Conservation (phyloP, 2,329 filamentous ascomycete species). For the Lecanoromycetidae sp. region DNA sequence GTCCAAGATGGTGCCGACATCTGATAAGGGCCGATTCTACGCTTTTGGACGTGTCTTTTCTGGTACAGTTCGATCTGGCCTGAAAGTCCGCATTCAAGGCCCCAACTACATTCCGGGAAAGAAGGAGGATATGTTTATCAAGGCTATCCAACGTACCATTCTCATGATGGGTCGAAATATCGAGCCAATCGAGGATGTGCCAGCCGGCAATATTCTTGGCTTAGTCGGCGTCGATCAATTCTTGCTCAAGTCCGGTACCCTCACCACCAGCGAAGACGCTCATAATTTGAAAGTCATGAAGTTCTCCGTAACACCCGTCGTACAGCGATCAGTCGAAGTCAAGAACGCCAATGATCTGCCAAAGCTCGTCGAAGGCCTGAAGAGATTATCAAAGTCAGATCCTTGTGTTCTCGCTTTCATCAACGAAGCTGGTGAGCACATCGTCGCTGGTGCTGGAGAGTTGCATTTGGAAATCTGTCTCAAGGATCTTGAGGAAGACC, state of each 20-base stretch:
- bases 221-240: conserved; percentile 99
- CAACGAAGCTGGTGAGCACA: conserved; percentile 89
- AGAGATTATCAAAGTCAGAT: conserved; percentile 99
- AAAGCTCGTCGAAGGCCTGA: conserved; percentile 99
- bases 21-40: conserved; percentile 99
- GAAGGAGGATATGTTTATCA: conserved; percentile 99
- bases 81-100: conserved; percentile 99
- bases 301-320: conserved; percentile 99
- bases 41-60: conserved; percentile 99
- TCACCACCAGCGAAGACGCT: conserved; percentile 91
- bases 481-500: conserved; percentile 99
- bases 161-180: conserved; percentile 99
- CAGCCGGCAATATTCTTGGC: conserved; percentile 98
- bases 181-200: conserved; percentile 97
- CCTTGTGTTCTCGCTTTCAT: conserved; percentile 91
- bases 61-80: conserved; percentile 91
- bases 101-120: conserved; percentile 96
- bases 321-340: conserved; percentile 96
- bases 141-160: conserved; percentile 98
- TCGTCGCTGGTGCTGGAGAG: conserved; percentile 98
- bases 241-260: conserved; percentile 99
- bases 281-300: conserved; percentile 99
- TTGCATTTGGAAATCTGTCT: conserved; percentile 99
- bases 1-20: conserved; percentile 99
- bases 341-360: conserved; percentile 99